phyloP scores from a whole-genome alignment of 139 green algal genomes.

The Mesostigma viride region DNA sequence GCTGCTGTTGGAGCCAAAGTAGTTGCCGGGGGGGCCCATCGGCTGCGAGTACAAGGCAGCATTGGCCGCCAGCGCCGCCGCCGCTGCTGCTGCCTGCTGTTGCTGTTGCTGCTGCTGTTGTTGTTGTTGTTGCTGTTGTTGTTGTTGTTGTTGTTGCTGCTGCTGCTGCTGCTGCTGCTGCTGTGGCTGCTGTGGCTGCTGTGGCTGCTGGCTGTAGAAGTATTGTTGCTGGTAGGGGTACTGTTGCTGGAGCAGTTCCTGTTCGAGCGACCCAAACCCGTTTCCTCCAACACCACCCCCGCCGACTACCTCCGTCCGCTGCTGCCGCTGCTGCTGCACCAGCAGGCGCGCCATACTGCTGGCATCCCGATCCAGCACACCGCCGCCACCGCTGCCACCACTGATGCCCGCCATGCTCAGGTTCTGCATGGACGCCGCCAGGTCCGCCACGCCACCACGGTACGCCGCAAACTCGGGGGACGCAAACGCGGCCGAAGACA shows the following conservation, averaged over 20 bases:
- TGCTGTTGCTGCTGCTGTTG: constrained; percentile 22
- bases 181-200: constrained; percentile 17
- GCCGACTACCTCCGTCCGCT: too few species aligned
- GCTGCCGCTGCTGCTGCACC: background rate
- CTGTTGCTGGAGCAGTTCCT: background rate
- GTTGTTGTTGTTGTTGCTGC: constrained; percentile 29
- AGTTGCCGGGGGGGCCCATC: background rate
- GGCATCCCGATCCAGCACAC: background rate
- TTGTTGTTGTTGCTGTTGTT: constrained; percentile 24
- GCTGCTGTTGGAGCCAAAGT: background rate
- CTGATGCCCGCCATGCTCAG: too few species aligned
- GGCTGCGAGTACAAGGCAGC: background rate
- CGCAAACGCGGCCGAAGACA: too few species aligned
- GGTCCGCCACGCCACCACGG: too few species aligned
- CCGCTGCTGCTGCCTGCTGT: constrained; percentile 19
- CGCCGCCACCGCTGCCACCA: background rate
- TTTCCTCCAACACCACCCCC: too few species aligned
- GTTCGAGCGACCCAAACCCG: background rate
- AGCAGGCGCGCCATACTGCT: background rate
- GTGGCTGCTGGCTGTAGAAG: background rate
- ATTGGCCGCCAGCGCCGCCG: constrained; percentile 2
- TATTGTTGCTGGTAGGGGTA: constrained; percentile 10
- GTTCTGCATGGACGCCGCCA: too few species aligned
- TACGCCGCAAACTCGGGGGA: too few species aligned
- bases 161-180: constrained; percentile 22